Conservation (phyloP, 2,329 filamentous ascomycete species). For the Aureobasidium subglaciale region DNA sequence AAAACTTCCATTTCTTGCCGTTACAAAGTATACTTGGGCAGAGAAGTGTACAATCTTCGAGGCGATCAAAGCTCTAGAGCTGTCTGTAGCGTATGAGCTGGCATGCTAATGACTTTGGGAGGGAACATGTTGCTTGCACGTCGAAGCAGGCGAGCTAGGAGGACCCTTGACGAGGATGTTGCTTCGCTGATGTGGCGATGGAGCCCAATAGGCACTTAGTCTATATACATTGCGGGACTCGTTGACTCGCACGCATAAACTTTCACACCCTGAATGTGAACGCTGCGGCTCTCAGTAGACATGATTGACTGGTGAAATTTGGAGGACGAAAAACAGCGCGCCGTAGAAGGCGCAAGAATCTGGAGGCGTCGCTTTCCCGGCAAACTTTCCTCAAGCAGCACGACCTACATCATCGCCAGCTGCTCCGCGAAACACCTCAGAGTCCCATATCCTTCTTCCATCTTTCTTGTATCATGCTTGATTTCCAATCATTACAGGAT, state of each 20-base stretch:
- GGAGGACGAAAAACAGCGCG: too few species aligned
- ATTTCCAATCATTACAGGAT: neutral
- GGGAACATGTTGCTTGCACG: too few species aligned
- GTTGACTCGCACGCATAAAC: too few species aligned
- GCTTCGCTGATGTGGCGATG: too few species aligned
- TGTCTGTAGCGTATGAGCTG: neutral
- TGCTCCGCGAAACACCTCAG: neutral
- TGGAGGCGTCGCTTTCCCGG: neutral
- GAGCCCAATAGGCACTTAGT: too few species aligned
- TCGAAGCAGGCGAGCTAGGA: too few species aligned
- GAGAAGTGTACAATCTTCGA: slow-evolving; percentile 30
- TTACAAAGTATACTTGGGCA: slow-evolving; percentile 34
- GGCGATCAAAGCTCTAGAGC: slow-evolving; percentile 33
- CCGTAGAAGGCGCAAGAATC: neutral
- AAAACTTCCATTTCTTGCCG: slow-evolving; percentile 34
- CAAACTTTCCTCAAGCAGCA: neutral
- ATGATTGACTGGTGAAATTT: too few species aligned
- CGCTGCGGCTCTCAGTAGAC: too few species aligned
- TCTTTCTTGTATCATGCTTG: neutral
- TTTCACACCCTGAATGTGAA: too few species aligned
- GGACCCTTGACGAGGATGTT: too few species aligned
- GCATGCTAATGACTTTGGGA: too few species aligned
- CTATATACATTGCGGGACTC: too few species aligned
- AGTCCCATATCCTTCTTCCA: neutral
- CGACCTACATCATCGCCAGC: slow-evolving; percentile 1